phyloP scores from a whole-genome alignment of 257 asterid genomes.

The Penstemon barbatus region DNA sequence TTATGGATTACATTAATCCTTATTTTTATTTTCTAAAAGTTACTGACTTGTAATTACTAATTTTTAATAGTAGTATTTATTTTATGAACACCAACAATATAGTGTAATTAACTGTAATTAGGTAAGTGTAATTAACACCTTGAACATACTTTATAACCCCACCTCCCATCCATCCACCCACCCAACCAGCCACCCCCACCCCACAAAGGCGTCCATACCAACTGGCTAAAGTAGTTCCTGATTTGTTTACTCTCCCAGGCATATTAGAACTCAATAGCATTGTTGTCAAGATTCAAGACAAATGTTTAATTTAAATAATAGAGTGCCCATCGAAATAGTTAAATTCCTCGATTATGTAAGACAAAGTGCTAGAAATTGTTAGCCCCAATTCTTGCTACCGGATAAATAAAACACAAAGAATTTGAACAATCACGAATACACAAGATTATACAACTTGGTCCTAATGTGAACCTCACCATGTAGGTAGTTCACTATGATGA shows the following conservation, averaged over 20 bases:
- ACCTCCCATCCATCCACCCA: background rate
- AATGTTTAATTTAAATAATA: too few species aligned
- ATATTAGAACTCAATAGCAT: background rate
- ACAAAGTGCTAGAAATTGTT: background rate
- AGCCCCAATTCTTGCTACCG: too few species aligned
- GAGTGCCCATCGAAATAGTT: background rate
- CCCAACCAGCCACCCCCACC: background rate
- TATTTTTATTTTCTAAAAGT: background rate
- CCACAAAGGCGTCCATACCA: background rate
- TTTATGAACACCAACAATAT: background rate
- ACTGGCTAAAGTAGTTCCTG: background rate
- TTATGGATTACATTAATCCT: too few species aligned
- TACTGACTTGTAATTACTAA: background rate
- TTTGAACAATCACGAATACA: too few species aligned
- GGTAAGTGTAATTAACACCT: background rate
- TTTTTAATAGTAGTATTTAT: background rate
- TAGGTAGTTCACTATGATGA: too few species aligned
- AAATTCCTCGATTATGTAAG: background rate
- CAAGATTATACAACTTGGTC: too few species aligned
- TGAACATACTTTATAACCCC: background rate
- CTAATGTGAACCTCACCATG: too few species aligned
- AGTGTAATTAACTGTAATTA: too few species aligned
- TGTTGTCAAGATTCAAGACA: background rate
- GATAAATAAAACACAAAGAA: too few species aligned
- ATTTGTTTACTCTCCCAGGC: background rate